Percentiles rank a stretch among this genome's conserved stretches.
phyloP scores from a whole-genome alignment of 202 grass and related monocot species.

The Saccharum hybrid region DNA sequence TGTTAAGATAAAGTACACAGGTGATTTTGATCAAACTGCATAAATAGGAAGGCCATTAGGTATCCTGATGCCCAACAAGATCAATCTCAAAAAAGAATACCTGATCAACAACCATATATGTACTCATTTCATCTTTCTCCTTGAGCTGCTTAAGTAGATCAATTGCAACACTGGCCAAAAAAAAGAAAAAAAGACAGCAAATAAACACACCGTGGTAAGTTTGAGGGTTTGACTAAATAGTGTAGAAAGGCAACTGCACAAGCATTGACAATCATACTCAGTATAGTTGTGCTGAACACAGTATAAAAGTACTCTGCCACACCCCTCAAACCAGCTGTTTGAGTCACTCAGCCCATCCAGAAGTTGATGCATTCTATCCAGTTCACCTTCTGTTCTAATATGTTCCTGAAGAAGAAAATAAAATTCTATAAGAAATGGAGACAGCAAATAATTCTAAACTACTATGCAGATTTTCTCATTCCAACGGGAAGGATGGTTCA shows the following conservation, averaged over 20 bases:
- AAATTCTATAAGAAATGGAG: slow-evolving; percentile 26
- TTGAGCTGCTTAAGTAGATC: slow-evolving; percentile 77
- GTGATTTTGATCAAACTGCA: slow-evolving; percentile 37
- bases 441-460: slow-evolving; percentile 17
- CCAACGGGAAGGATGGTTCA: slow-evolving; percentile 31
- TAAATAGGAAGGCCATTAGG: slow-evolving; percentile 25
- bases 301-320: slow-evolving; percentile 75
- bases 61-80: slow-evolving; percentile 13
- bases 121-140: slow-evolving; percentile 69
- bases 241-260: slow-evolving; percentile 42
- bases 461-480: slow-evolving; percentile 23
- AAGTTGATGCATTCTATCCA: slow-evolving; percentile 71
- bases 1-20: slow-evolving; percentile 20
- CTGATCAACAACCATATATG: slow-evolving; percentile 75
- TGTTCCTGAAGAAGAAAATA: slow-evolving; percentile 68
- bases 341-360: slow-evolving; percentile 72
- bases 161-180: slow-evolving; percentile 61
- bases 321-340: slow-evolving; percentile 76
- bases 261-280: slow-evolving; percentile 61
- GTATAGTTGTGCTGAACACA: slow-evolving; percentile 68
- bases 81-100: slow-evolving; percentile 42
- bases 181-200: slow-evolving; percentile 32
- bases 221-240: slow-evolving; percentile 26
- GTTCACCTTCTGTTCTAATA: slow-evolving; percentile 72
- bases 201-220: slow-evolving; percentile 38